phyloP scores from a whole-genome alignment of 805 yeast species.

The Saccharomycopsis sp. region DNA sequence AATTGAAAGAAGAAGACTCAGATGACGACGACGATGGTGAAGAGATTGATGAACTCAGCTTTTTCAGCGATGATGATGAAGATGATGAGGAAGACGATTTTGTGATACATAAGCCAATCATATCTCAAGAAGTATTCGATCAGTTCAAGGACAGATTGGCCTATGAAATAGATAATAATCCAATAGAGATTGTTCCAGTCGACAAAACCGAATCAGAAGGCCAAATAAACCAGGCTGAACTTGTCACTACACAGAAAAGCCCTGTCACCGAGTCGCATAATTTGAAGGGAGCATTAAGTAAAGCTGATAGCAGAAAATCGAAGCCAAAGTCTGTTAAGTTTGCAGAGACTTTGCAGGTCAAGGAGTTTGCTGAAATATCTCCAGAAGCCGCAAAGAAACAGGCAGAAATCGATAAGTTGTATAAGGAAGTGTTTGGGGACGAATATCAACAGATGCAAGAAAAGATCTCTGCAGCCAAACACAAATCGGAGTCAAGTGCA shows the following conservation, averaged over 20 bases:
- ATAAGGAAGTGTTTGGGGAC: constrained; percentile 19
- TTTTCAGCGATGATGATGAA: constrained; percentile 5
- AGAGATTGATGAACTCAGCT: constrained; percentile 9
- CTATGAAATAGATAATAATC: constrained; percentile 8
- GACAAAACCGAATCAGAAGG: not conserved
- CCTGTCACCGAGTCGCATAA: not conserved
- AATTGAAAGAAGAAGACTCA: not conserved
- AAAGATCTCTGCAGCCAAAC: constrained; percentile 3
- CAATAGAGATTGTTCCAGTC: not conserved
- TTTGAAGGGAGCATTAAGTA: not conserved
- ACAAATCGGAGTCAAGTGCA: not conserved
- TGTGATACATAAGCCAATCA: constrained; percentile 15
- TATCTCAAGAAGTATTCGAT: constrained; percentile 12
- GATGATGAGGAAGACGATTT: constrained; percentile 9
- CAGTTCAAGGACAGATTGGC: constrained; percentile 11
- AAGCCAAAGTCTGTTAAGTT: constrained; percentile 15
- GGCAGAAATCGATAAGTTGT: constrained; percentile 14
- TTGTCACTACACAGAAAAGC: not conserved
- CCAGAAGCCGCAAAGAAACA: not conserved
- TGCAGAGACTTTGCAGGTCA: constrained; percentile 13
- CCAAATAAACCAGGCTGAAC: not conserved
- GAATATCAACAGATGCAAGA: constrained; percentile 13
- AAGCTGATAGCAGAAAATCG: not conserved
- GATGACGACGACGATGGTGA: not conserved
- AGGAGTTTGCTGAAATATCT: not conserved